These are phyloP conservation scores for Manihot esculenta DNA, from an alignment of 441 rosid genomes.

Conservation along the genomic window DNA sequence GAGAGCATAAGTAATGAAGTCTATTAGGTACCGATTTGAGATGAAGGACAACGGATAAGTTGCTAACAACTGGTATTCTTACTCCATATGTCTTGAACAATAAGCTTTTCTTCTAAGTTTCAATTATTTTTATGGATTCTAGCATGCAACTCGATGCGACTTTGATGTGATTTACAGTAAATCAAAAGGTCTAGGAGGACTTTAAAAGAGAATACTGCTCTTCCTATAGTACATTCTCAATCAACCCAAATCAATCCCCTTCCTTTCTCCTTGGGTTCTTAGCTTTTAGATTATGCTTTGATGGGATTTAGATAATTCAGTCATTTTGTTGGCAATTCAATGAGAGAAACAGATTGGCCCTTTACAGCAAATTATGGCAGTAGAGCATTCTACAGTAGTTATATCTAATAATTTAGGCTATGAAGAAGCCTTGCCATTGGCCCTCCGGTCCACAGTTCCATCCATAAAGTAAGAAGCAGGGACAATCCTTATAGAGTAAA, in stretches of 20 bases:
- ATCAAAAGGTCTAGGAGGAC: neutral
- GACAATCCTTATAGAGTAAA: constrained; percentile 1
- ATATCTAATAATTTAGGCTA: neutral
- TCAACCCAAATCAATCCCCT: too few species aligned
- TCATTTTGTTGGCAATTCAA: neutral
- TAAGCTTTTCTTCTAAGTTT: neutral
- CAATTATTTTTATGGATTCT: neutral
- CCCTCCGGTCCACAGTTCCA: constrained; percentile 3
- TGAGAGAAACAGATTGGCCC: neutral
- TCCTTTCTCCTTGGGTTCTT: too few species aligned
- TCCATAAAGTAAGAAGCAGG: neutral
- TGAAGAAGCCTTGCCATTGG: neutral
- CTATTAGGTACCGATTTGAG: neutral
- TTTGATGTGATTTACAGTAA: neutral
- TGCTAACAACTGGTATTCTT: neutral
- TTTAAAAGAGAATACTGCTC: too few species aligned
- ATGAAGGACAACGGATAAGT: neutral
- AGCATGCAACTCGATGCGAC: too few species aligned
- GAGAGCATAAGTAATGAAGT: neutral
- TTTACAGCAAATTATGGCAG: neutral
- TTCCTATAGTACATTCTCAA: too few species aligned
- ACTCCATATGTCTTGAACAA: neutral
- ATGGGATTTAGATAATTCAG: too few species aligned
- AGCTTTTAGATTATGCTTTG: too few species aligned
- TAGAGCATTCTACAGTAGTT: neutral